Conservation (phyloP, 257 asterid genomes). For the Solanum commersonii region DNA sequence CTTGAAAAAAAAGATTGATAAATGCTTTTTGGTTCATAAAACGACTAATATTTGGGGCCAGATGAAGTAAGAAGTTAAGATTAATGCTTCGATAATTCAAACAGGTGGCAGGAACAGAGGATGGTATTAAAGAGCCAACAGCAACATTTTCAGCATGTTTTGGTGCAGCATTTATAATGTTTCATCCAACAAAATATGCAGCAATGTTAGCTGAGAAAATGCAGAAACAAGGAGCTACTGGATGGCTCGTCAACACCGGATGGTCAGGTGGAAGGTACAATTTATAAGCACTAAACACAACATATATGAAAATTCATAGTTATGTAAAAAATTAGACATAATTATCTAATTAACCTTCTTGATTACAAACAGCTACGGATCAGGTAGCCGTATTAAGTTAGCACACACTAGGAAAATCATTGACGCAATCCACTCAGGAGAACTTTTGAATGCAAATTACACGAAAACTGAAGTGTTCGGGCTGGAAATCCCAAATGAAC, state of each 20-base stretch:
- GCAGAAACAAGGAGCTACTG: conserved; percentile 79
- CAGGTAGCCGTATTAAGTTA: conserved; percentile 71
- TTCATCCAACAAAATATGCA: conserved; percentile 83
- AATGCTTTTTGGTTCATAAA: background rate
- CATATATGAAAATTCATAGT: background rate
- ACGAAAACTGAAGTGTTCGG: conserved; percentile 75
- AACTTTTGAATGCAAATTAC: conserved; percentile 49
- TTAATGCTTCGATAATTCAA: background rate
- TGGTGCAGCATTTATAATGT: conserved; percentile 95
- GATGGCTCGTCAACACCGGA: conserved; percentile 93
- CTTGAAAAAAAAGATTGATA: background rate
- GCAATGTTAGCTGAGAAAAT: conserved; percentile 90
- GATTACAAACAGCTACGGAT: conserved; percentile 48
- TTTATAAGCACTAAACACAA: background rate
- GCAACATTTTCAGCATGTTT: conserved; percentile 94
- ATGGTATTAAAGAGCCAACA: conserved; percentile 86
- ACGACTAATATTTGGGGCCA: background rate
- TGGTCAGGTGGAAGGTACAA: conserved; percentile 90
- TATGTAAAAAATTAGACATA: background rate
- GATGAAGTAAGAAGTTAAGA: background rate
- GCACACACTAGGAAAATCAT: conserved; percentile 85
- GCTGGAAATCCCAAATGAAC: conserved; percentile 65
- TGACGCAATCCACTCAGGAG: conserved; percentile 78
- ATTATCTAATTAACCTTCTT: background rate
- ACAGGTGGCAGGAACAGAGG: conserved; percentile 95